Base-by-base conservation (phyloP, 2,329 filamentous ascomycete genomes). In the Ophiostoma sp. region DNA sequence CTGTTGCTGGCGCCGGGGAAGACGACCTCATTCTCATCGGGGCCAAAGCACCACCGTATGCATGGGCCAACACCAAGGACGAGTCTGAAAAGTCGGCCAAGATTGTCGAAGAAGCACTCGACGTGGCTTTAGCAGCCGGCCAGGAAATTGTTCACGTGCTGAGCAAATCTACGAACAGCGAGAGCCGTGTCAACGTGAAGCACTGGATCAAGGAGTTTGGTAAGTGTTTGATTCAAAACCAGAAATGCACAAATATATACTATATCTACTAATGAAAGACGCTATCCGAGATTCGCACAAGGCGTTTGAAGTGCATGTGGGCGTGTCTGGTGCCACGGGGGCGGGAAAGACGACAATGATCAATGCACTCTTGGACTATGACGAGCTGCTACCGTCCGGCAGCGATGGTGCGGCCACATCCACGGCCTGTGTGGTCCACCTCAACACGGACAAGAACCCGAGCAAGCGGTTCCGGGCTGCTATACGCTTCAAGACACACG, bases 361-460 rank as follows among this genome's bases (percentile, higher is more conserved):
- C n/a, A 71, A 71, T n/a, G 68, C 68, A 3, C 66, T 71, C n/a
- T 58, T 70, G 9, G 67, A 64, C 63, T 16, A n/a, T 18, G 9
- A 67, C 12, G 68, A 71, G 42, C 64, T 70, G 14, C 47, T 71
- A 16, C 70, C 70, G 4, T 68, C 67, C 4, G 70, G 70, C 44
- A 67, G 68, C 36, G 65, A 71, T 16, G 65, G 63, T 8, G 70
- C 70, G 0, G 55, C 70, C 16, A 71, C 70, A 9, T 65, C 66
- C 2, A 38, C 67, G 1, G 65, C 65, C 12, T 71, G 70, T n/a
- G 45, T 49, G 3, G 45, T 71, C 3, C 70, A 68, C 7, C 18
- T 49, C 42, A 65, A 65, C 60, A 44, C n/a, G 4, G 63, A 49
- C 8, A 8, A 47, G 2, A 9, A 5, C 18, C n/a, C 44, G 4